Evolutionary conservation across 2,329 filamentous ascomycete genomes (phyloP).

Genomic region (Penicillium sp.): DNA sequence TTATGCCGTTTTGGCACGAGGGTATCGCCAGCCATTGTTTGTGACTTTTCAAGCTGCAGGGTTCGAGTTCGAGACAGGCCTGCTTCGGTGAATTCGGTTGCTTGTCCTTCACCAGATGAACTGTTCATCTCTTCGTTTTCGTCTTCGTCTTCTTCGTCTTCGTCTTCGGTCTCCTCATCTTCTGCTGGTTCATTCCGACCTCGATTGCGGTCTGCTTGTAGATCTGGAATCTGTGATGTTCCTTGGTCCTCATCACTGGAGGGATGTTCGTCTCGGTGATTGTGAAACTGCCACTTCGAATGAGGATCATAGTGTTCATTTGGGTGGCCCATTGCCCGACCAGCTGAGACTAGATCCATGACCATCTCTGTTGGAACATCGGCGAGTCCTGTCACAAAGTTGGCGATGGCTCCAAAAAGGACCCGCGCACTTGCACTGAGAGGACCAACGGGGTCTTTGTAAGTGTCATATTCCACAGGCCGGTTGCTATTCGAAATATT

Average conservation of each 20-base stretch:
- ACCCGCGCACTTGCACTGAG: constrained; percentile 77
- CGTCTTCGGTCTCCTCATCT: background rate
- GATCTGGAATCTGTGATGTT: background rate
- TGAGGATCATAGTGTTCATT: constrained; percentile 56
- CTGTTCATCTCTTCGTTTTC: background rate
- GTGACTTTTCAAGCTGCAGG: constrained; percentile 13
- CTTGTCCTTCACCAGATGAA: background rate
- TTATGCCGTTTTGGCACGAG: background rate
- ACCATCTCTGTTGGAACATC: constrained; percentile 66
- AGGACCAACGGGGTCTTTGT: constrained; percentile 78
- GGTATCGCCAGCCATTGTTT: constrained; percentile 16
- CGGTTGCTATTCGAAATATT: constrained; percentile 47
- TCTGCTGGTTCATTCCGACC: background rate
- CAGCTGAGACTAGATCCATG: constrained; percentile 56
- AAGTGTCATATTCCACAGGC: constrained; percentile 72
- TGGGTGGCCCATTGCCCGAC: constrained; percentile 49
- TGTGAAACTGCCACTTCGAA: constrained; percentile 4
- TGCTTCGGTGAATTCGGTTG: background rate
- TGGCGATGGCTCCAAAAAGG: constrained; percentile 79
- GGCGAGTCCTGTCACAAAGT: constrained; percentile 79
- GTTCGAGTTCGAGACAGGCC: constrained; percentile 4
- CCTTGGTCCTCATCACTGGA: constrained; percentile 7
- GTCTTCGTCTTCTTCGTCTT: background rate
- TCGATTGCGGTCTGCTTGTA: background rate
- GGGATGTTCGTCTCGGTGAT: background rate